Evolutionary conservation across 1,284 basidiomycete species (phyloP).

Genomic region (Cutaneotrichosporon curvatum): DNA sequence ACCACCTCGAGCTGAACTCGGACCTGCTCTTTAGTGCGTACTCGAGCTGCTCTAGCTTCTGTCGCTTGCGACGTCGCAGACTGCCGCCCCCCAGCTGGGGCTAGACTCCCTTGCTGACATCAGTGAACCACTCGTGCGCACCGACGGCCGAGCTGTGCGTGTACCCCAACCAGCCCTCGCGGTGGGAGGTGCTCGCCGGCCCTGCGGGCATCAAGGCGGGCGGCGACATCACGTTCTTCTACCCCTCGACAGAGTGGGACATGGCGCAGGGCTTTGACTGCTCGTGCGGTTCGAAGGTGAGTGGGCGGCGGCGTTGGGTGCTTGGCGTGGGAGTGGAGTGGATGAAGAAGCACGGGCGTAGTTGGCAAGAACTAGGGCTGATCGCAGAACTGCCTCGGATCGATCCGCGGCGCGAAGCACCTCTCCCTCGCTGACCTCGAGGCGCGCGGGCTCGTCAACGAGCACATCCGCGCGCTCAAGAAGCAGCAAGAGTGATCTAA

Average conservation of each 20-base stretch:
- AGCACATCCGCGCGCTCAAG: constrained; percentile 42
- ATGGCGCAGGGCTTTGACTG: constrained; percentile 63
- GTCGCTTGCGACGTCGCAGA: neutral
- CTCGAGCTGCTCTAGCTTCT: neutral
- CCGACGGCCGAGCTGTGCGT: constrained; percentile 57
- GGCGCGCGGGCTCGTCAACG: constrained; percentile 38
- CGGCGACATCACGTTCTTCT: constrained; percentile 55
- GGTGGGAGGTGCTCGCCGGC: constrained; percentile 49
- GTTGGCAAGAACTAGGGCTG: neutral
- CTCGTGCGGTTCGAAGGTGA: constrained; percentile 49
- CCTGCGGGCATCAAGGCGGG: constrained; percentile 44
- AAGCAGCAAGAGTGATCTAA: neutral
- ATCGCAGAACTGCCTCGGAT: constrained; percentile 44
- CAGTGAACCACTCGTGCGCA: constrained; percentile 61
- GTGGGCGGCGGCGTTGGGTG: constrained; percentile 8
- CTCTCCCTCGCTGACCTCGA: constrained; percentile 39
- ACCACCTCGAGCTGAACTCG: constrained; percentile 58
- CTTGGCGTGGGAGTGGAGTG: neutral
- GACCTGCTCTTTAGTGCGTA: constrained; percentile 55
- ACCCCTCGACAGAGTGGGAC: constrained; percentile 64
- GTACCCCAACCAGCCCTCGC: constrained; percentile 45
- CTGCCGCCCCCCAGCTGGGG: too few species aligned
- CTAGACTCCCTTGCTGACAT: too few species aligned
- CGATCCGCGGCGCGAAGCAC: constrained; percentile 46
- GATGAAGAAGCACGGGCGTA: neutral